Conservation (phyloP, 306 rosid genomes). For the Amphicarpaea edgeworthii region DNA sequence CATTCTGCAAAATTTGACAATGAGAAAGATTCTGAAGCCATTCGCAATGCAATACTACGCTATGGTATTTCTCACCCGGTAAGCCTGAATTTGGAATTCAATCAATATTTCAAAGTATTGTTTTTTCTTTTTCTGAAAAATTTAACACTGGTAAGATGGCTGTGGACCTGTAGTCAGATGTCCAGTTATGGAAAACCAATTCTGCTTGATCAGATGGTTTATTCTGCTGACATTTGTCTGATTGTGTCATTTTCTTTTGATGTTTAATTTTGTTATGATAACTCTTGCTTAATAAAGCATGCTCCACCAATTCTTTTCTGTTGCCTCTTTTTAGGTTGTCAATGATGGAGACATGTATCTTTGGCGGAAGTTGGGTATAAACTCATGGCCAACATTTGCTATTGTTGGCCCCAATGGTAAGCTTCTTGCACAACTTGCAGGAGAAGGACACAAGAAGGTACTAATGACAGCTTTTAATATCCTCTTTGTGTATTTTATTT, state of each 20-base stretch:
- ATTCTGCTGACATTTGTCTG: constrained; percentile 26
- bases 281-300: constrained; percentile 33
- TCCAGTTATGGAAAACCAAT: background rate
- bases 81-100: constrained; percentile 51
- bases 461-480: constrained; percentile 29
- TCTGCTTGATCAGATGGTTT: constrained; percentile 20
- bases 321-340: constrained; percentile 71
- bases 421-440: constrained; percentile 89
- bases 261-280: constrained; percentile 31
- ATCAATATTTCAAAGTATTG: constrained; percentile 24
- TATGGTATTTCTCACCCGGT: constrained; percentile 93
- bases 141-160: constrained; percentile 6
- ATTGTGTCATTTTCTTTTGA: constrained; percentile 15
- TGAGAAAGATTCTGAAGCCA: constrained; percentile 97
- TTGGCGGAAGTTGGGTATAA: constrained; percentile 91
- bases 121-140: constrained; percentile 1
- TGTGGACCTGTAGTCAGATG: constrained; percentile 12
- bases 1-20: constrained; percentile 98
- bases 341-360: constrained; percentile 95
- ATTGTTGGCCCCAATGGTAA: constrained; percentile 84
- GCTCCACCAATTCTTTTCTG: constrained; percentile 21
- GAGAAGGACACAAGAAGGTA: constrained; percentile 97
- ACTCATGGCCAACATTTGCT: constrained; percentile 98
- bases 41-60: constrained; percentile 95
- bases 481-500: constrained; percentile 19